Percentiles rank a stretch among this genome's conserved stretches.
phyloP scores from a whole-genome alignment of 768 basidiomycete species.

The Lactarius quietus region DNA sequence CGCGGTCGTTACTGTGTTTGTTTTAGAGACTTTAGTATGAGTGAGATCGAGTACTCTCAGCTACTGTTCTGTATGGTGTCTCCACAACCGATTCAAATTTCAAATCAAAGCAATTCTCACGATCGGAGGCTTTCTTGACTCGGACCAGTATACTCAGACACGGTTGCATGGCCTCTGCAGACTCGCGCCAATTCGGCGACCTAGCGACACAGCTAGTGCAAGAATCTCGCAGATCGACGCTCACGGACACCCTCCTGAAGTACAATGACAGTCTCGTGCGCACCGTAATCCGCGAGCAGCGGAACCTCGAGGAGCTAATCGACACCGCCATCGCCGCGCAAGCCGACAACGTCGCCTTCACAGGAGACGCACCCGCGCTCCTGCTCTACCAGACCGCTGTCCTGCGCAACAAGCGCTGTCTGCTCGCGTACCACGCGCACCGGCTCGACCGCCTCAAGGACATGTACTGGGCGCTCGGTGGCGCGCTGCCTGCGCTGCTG shows the following conservation, averaged over 20 bases:
- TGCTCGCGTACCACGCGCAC: slow-evolving; percentile 90
- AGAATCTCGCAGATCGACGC: slow-evolving; percentile 82
- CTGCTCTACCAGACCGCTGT: slow-evolving; percentile 88
- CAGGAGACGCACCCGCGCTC: slow-evolving; percentile 54
- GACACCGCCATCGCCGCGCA: slow-evolving; percentile 36
- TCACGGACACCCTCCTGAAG: slow-evolving; percentile 80
- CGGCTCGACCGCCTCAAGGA: slow-evolving; percentile 79
- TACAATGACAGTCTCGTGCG: slow-evolving; percentile 91
- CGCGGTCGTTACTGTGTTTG: no score
- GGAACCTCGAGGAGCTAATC: slow-evolving; percentile 68
- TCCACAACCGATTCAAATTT: no score
- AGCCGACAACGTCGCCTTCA: slow-evolving; percentile 35
- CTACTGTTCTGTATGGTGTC: no score
- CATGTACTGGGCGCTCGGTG: slow-evolving; percentile 87
- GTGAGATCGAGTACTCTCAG: not conserved
- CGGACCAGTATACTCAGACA: not conserved
- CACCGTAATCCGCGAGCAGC: slow-evolving; percentile 84
- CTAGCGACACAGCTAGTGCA: slow-evolving; percentile 83
- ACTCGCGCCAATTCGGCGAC: slow-evolving; percentile 73
- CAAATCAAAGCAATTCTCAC: not conserved
- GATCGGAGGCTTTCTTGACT: not conserved
- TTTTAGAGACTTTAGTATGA: not conserved
- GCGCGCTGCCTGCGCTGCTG: slow-evolving; percentile 81
- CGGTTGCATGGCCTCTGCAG: slow-evolving; percentile 35
- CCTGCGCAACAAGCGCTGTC: slow-evolving; percentile 90